phyloP scores from a whole-genome alignment of 345 rosid species.

The Citrus trifoliata region DNA sequence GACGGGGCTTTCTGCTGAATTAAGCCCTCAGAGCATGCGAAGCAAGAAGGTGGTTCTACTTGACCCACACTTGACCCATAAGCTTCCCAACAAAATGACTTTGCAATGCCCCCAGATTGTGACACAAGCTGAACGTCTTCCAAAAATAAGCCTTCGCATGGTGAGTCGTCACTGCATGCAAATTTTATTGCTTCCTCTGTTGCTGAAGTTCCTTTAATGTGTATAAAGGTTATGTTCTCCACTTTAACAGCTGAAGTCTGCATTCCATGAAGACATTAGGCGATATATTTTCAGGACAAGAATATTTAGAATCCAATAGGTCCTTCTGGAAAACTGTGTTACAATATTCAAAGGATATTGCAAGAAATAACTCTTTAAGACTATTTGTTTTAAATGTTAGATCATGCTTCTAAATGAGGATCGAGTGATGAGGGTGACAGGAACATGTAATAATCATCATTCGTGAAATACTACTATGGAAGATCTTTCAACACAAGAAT shows the following conservation, averaged over 20 bases:
- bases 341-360: neutral
- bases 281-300: neutral
- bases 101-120: slow-evolving; percentile 26
- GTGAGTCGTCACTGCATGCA: slow-evolving; percentile 62
- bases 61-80: slow-evolving; percentile 56
- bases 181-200: slow-evolving; percentile 65
- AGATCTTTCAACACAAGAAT: neutral
- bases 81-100: slow-evolving; percentile 82
- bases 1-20: slow-evolving; percentile 41
- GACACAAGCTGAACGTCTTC: slow-evolving; percentile 62
- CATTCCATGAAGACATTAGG: slow-evolving; percentile 16
- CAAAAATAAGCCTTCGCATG: slow-evolving; percentile 57
- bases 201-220: slow-evolving; percentile 76
- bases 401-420: neutral
- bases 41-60: slow-evolving; percentile 63
- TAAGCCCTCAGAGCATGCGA: slow-evolving; percentile 30
- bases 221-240: slow-evolving; percentile 51
- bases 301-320: neutral
- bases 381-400: neutral
- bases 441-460: neutral
- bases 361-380: neutral
- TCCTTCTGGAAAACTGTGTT: neutral
- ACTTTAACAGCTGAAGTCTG: slow-evolving; percentile 80
- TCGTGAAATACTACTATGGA: too few relatives aligned
- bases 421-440: neutral